Base-by-base conservation (phyloP, 768 basidiomycete genomes). In the Mycena kentingensis region DNA sequence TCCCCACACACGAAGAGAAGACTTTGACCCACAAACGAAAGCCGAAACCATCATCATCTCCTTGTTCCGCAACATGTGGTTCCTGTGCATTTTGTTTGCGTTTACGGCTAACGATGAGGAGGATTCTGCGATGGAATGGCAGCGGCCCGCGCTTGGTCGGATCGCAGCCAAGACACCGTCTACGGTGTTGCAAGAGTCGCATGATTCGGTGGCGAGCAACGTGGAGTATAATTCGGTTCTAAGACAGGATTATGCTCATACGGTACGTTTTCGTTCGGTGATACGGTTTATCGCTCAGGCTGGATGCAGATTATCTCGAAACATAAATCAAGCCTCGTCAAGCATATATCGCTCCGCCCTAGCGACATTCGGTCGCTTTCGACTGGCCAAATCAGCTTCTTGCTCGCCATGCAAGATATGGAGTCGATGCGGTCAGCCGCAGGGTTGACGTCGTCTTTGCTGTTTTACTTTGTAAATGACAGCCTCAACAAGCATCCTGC, bases 41-140 rank as follows among this genome's bases (percentile, higher is more conserved):
- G 70, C 84, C 18, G 76, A 84, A 0, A 64, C 82, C 4, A 83
- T 83, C 21, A 65, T 92, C 12, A 83, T 88, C 11, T 74, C 83
- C 4, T 73, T 93, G 19, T 98, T 97, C 79, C 83, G 94, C 37
- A 93, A 92, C 63, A 78, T 94, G 71, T 99, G 96, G 96, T 93
- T 95, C 70, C 70, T 98, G n/a, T 93, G 91, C 65, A 81, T 90
- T 22, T 79, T 96, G 15, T 93, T 96, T 62, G 81, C 86, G 19
- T 89, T 98, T 60, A 87, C 91, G 2, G 71, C 71, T 7, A 75
- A 78, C 28, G 76, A 77, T 26, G 75, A 73, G 19, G 83, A 84
- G 38, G 79, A 77, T 26, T 76, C 77, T 21, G 85, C 87, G 2
- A 86, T 88, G 81, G 82, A 85, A 37, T 92, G 92, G 88, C 79